Evolutionary conservation across 2,329 filamentous ascomycete species (phyloP), one percentile per base, ranked within the genome.

Genomic region (Bipolaris gigantea): DNA sequence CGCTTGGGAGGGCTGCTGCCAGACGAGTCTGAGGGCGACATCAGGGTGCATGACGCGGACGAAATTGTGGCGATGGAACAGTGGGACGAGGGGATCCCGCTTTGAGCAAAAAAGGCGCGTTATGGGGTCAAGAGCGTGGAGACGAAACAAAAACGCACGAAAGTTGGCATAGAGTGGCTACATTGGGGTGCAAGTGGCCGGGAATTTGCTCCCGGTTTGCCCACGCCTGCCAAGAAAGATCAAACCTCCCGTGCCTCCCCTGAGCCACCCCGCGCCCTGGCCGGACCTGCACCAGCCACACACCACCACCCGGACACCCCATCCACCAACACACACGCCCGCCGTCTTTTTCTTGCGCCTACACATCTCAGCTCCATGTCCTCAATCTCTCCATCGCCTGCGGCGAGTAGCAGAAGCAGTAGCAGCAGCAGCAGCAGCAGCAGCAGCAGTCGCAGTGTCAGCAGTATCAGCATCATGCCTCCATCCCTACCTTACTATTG

Each of bases 1-100:
- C 53, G 49, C 39, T 53, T 55, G 27, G 48, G 42, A 25, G 32
- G 52, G 43, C 52, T 51, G 52, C 30, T 55, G 52, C 52, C 48
- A 51, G 52, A 55, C 41, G 52, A 55, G 25, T 46, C 52, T 45
- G 42, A 35, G 48, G 27, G 41, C 48, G 52, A 55, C 52, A 55
- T 55, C 52, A 36, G 52, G 43, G 41, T 55, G 52, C 52, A 55
- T 55, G 52, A 51, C 52, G 52, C 44, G 52, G 43, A 47, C 13
- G 30, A 21, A 47, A 23, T 32, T 25, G 48, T 43, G 23, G 36
- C 42, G 42, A 32, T 3, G 21, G 40, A 30, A 36, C 19, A 27
- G 18, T 34, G 10, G 18, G 35, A 27, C 21, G 32, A 34, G 32
- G 41, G 18, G 39, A 21, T 9, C 27, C 41, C 33, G 52, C 42